A percentile compares a stretch with the other conserved stretches of the same genome.
phyloP scores from a whole-genome alignment of 73 alveolate species.

The Blepharisma stoltei region DNA sequence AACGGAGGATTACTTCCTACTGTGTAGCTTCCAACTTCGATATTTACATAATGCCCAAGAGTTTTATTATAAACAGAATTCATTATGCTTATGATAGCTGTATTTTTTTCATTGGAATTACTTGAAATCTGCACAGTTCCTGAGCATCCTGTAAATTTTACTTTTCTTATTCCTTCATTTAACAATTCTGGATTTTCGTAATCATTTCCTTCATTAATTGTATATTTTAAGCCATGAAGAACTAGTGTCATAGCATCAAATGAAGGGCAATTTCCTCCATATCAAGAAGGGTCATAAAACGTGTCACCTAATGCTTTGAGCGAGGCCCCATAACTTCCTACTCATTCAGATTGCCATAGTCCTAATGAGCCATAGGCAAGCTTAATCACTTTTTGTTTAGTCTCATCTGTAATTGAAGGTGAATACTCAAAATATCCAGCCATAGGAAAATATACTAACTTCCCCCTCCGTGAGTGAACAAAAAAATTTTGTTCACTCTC shows the following conservation, averaged over 20 bases:
- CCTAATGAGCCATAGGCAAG: neutral
- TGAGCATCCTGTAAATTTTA: conserved; percentile 15
- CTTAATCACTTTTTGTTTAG: neutral
- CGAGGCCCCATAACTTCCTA: neutral
- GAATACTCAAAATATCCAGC: neutral
- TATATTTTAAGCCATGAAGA: neutral
- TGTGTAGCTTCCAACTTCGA: too few species aligned
- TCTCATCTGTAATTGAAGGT: too few species aligned
- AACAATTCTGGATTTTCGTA: neutral
- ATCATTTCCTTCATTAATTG: neutral
- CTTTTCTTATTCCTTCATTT: neutral
- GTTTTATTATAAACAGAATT: too few species aligned
- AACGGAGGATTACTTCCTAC: neutral
- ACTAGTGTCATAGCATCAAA: neutral
- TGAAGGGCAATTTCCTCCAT: neutral
- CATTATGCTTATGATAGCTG: too few species aligned
- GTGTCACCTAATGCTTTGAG: neutral
- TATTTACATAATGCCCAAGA: too few species aligned
- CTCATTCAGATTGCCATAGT: neutral
- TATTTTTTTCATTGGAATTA: conserved; percentile 10
- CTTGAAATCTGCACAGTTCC: conserved; percentile 5
- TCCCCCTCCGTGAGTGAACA: too few species aligned
- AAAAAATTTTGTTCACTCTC: too few species aligned
- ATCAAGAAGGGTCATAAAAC: neutral
- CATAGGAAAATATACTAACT: neutral